Conservation (phyloP, 371 early-diverging fungal genomes). For the Lichtheimia hyalospora region DNA sequence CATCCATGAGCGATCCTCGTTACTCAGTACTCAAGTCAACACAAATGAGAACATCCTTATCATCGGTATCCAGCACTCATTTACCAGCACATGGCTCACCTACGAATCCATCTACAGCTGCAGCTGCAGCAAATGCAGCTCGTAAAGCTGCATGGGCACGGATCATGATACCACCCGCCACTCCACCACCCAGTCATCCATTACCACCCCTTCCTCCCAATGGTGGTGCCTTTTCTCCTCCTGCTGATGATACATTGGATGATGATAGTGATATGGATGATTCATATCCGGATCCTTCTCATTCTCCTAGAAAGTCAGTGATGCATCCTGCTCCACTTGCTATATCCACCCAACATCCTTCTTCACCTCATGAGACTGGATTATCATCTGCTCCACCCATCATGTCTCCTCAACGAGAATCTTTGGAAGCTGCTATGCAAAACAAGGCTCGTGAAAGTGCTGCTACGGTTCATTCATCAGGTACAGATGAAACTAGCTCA, state of each 20-base stretch:
- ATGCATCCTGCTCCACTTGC: constrained; percentile 6
- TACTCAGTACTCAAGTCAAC: background rate
- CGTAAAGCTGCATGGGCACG: constrained; percentile 7
- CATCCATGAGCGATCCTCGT: background rate
- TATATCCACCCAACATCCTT: constrained; percentile 9
- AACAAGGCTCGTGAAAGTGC: background rate
- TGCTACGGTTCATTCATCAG: background rate
- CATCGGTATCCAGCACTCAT: background rate
- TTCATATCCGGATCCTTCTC: background rate
- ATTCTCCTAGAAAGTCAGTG: background rate
- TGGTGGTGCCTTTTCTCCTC: background rate
- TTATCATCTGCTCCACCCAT: constrained; percentile 1
- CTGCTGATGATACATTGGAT: background rate
- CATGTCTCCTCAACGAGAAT: constrained; percentile 5
- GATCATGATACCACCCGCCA: constrained; percentile 10
- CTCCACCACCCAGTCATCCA: constrained; percentile 14
- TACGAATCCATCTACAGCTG: background rate
- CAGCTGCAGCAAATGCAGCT: constrained; percentile 6
- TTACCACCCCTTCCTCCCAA: constrained; percentile 11
- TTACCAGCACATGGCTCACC: background rate
- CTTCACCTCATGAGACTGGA: background rate
- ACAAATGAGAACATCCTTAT: background rate
- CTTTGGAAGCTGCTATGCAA: constrained; percentile 1
- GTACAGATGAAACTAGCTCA: background rate
- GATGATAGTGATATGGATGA: background rate